These are phyloP conservation scores for Neurospora sp. DNA, from an alignment of 495 filamentous ascomycete species.

Conservation along the genomic window DNA sequence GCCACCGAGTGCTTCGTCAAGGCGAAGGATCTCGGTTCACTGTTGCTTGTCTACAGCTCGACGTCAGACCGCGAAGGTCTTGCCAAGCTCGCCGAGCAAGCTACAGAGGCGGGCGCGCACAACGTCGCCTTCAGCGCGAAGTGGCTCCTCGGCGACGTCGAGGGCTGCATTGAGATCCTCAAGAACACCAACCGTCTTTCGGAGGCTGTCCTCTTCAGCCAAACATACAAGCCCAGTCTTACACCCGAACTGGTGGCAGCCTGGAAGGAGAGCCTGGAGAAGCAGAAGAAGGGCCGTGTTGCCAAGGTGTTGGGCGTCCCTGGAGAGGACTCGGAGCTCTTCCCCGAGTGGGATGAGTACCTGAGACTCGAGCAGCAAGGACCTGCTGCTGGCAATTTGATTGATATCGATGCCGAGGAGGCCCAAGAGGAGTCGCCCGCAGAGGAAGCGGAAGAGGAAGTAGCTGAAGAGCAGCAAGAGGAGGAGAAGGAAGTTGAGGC, in stretches of 20 bases:
- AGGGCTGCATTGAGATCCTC: constrained; percentile 73
- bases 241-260: constrained; percentile 53
- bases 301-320: constrained; percentile 77
- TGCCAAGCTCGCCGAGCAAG: constrained; percentile 56
- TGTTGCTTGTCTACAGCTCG: constrained; percentile 78
- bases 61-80: constrained; percentile 69
- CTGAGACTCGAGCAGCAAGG: constrained; percentile 69
- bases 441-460: constrained; percentile 6
- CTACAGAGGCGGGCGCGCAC: constrained; percentile 64
- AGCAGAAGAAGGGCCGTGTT: constrained; percentile 72
- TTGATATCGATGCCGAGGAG: constrained; percentile 20
- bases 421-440: constrained; percentile 10
- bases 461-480: constrained; percentile 4
- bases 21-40: constrained; percentile 79
- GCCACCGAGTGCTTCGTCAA: constrained; percentile 88
- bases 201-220: constrained; percentile 82
- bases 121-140: constrained; percentile 87
- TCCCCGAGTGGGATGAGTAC: constrained; percentile 93
- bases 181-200: constrained; percentile 64
- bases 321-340: constrained; percentile 77
- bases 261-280: constrained; percentile 78
- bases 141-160: constrained; percentile 78
- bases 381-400: constrained; percentile 35
- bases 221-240: constrained; percentile 87
- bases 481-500: constrained; percentile 9